Conservation (phyloP, 2,329 filamentous ascomycete genomes). For the Coleophoma cylindrospora region DNA sequence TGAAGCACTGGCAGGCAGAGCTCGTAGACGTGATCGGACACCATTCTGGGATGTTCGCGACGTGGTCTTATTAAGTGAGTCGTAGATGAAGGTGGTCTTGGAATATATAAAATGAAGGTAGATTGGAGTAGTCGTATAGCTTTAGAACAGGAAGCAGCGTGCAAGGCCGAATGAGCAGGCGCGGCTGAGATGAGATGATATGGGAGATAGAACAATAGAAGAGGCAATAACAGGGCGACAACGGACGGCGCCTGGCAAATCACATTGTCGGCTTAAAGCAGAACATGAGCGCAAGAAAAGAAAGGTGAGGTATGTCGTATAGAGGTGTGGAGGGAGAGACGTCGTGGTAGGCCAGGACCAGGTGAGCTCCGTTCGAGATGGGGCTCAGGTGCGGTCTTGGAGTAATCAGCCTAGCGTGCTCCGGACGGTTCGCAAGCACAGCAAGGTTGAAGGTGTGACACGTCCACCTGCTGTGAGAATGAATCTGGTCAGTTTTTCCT, state of each 20-base stretch:
- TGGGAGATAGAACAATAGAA: too few species aligned
- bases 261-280: constrained; percentile 15
- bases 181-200: constrained; percentile 1
- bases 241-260: constrained; percentile 18
- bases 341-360: neutral
- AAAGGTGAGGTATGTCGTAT: neutral
- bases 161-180: constrained; percentile 10
- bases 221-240: constrained; percentile 7
- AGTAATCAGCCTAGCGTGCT: too few species aligned
- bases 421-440: too few species aligned
- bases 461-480: too few species aligned
- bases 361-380: neutral
- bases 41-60: constrained; percentile 49
- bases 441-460: too few species aligned
- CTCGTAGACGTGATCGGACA: constrained; percentile 89
- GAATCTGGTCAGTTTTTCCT: too few species aligned
- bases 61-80: neutral
- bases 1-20: constrained; percentile 85
- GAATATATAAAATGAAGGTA: constrained; percentile 3
- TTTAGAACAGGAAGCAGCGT: neutral
- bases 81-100: constrained; percentile 2
- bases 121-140: neutral
- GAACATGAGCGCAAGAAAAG: neutral
- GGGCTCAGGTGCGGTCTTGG: neutral
- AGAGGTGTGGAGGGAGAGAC: neutral